Conservation (phyloP, 2,329 filamentous ascomycete genomes). For the Aaosphaeria pasadenensis region DNA sequence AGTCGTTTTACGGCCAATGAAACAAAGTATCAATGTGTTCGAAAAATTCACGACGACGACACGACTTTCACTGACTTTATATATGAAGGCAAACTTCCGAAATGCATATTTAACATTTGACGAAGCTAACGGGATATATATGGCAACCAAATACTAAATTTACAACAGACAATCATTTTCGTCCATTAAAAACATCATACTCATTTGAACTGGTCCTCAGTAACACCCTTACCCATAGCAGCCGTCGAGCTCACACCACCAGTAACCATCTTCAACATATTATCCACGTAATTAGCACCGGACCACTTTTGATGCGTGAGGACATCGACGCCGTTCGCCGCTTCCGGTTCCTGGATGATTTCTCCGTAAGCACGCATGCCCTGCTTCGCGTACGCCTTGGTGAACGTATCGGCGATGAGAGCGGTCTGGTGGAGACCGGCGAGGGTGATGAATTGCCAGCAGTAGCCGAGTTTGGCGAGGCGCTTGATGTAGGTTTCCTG, state of each 20-base stretch:
- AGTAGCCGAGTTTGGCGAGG: slow-evolving; percentile 85
- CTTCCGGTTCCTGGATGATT: slow-evolving; percentile 96
- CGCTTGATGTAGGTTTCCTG: slow-evolving; percentile 97
- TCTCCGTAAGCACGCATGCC: slow-evolving; percentile 98
- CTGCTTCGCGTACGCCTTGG: slow-evolving; percentile 71
- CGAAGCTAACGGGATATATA: too few relatives aligned
- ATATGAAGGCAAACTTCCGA: too few relatives aligned
- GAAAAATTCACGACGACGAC: too few relatives aligned
- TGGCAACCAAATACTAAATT: too few relatives aligned
- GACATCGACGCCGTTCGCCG: slow-evolving; percentile 84
- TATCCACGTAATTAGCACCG: slow-evolving; percentile 91
- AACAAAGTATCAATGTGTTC: too few relatives aligned
- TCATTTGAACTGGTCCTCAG: slow-evolving; percentile 88
- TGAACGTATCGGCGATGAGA: slow-evolving; percentile 86
- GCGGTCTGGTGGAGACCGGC: slow-evolving; percentile 95
- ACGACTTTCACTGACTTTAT: too few relatives aligned
- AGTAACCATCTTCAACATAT: slow-evolving; percentile 93
- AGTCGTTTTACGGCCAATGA: too few relatives aligned
- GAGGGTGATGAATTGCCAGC: slow-evolving; percentile 99
- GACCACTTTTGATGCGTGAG: slow-evolving; percentile 99
- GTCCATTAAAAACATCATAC: not conserved
- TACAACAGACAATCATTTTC: too few relatives aligned
- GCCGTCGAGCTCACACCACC: slow-evolving; percentile 88
- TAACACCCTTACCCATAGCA: slow-evolving; percentile 97
- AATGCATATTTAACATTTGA: too few relatives aligned